Evolutionary conservation across 2,329 filamentous ascomycete species (phyloP).

Genomic region (Coniochaeta sp.): DNA sequence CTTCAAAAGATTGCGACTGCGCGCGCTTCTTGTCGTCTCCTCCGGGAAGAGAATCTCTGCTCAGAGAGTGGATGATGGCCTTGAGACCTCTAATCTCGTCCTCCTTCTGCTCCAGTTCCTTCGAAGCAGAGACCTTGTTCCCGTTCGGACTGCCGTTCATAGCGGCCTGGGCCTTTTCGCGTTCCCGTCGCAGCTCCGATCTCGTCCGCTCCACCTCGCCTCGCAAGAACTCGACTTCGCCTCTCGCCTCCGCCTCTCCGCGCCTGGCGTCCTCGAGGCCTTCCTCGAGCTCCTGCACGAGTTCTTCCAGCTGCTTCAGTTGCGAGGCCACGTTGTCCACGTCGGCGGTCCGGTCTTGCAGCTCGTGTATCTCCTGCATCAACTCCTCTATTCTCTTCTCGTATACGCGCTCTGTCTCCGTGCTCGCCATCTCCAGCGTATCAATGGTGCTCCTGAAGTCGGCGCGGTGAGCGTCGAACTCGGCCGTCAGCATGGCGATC

Average conservation of each 20-base stretch:
- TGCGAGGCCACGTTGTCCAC: constrained; percentile 87
- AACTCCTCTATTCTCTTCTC: constrained; percentile 87
- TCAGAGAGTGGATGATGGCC: constrained; percentile 94
- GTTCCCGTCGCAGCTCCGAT: constrained; percentile 79
- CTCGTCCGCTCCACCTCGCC: constrained; percentile 91
- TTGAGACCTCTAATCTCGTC: constrained; percentile 96
- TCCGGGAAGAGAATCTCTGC: constrained; percentile 59
- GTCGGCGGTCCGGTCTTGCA: constrained; percentile 77
- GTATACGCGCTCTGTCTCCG: constrained; percentile 93
- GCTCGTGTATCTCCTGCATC: constrained; percentile 72
- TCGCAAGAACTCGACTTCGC: constrained; percentile 89
- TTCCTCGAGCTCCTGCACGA: constrained; percentile 95
- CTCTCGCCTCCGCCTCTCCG: constrained; percentile 90
- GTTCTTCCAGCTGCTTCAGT: constrained; percentile 89
- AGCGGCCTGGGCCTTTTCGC: constrained; percentile 67
- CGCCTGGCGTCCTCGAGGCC: constrained; percentile 89
- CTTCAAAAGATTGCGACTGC: constrained; percentile 35
- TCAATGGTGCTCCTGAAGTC: constrained; percentile 97
- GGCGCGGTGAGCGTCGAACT: constrained; percentile 90
- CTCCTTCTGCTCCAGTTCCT: constrained; percentile 87
- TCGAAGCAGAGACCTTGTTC: constrained; percentile 42
- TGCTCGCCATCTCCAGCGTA: constrained; percentile 88
- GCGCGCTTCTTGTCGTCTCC: constrained; percentile 26
- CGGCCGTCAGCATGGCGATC: constrained; percentile 83
- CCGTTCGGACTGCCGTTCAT: constrained; percentile 41